Base-by-base conservation (phyloP, 2,329 filamentous ascomycete species). In the Plenodomus tracheiphilus region DNA sequence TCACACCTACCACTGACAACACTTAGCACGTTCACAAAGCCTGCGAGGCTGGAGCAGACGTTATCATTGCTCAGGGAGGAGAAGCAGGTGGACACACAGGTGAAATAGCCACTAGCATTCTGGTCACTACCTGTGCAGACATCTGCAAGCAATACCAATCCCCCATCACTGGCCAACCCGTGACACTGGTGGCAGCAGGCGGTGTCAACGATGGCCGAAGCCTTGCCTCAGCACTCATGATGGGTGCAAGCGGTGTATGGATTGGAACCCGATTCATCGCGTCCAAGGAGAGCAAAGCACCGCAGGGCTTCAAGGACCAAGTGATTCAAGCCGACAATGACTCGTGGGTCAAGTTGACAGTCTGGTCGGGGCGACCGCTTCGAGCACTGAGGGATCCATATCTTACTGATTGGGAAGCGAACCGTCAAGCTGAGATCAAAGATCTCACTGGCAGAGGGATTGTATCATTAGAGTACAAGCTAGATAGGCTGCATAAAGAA, bases 11-110 rank as follows among this genome's bases (percentile, higher is more conserved):
- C 13, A 36, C 37, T 36, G 6, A 25, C 22, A 25, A 10, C 22
- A 10, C 22, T 25, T 10, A 63, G 50, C 64, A 68, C 39, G 63
- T 64, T 4, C 58, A 64, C 41, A 66, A 68, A 54, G 62, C 63
- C 15, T 65, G 61, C 39, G 48, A 61, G 1, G 63, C 64, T 1
- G 61, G 61, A 25, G 62, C 60, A 15, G 57, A 66, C 30, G 58
- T 61, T n/a, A 65, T 67, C 38, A 60, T 57, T 32, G 64, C 64
- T 13, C 64, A 70, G 53, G 66, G 66, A 28, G 63, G 65, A 34
- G 64, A 67, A 50, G 64, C 52, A 6, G 64, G 64, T 22, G 62
- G 64, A 15, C 64, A 67, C 39, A 67, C 64, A 1, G 64, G 65
- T 21, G 63, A 69, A 41, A 67, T 69, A 11, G 54, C 66, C 3